phyloP scores from a whole-genome alignment of 345 rosid species.

The Linum trigynum region DNA sequence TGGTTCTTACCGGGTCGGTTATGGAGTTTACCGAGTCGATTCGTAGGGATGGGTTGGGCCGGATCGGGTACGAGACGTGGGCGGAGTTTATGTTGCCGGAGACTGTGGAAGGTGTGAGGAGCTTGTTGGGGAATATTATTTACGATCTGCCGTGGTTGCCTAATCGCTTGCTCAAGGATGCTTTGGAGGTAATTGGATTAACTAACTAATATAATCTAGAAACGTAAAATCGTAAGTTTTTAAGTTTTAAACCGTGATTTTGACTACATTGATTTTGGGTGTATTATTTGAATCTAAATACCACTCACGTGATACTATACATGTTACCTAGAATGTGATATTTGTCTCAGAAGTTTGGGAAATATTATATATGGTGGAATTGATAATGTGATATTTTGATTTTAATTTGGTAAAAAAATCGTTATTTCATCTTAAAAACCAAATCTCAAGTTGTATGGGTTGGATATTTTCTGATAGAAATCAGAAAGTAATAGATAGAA shows the following conservation, averaged over 20 bases:
- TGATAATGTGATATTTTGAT: no score
- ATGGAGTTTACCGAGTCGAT: constrained; percentile 33
- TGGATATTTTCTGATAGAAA: no score
- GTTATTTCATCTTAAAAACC: no score
- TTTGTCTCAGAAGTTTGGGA: neutral
- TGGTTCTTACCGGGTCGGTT: constrained; percentile 26
- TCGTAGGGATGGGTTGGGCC: neutral
- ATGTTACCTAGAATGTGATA: neutral
- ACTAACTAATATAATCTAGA: neutral
- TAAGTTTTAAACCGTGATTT: neutral
- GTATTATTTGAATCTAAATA: neutral
- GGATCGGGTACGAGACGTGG: constrained; percentile 28
- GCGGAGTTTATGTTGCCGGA: constrained; percentile 30
- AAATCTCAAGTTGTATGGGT: no score
- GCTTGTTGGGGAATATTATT: constrained; percentile 4
- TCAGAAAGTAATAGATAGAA: no score
- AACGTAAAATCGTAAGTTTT: neutral
- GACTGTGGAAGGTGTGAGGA: constrained; percentile 11
- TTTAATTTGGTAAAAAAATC: no score
- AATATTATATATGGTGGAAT: no score
- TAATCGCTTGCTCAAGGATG: constrained; percentile 14
- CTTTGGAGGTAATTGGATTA: constrained; percentile 21
- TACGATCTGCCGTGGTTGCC: constrained; percentile 19
- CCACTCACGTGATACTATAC: neutral
- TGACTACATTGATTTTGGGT: neutral